phyloP scores from a whole-genome alignment of 83 land plant species.

The Diphasiastrum complanatum region DNA sequence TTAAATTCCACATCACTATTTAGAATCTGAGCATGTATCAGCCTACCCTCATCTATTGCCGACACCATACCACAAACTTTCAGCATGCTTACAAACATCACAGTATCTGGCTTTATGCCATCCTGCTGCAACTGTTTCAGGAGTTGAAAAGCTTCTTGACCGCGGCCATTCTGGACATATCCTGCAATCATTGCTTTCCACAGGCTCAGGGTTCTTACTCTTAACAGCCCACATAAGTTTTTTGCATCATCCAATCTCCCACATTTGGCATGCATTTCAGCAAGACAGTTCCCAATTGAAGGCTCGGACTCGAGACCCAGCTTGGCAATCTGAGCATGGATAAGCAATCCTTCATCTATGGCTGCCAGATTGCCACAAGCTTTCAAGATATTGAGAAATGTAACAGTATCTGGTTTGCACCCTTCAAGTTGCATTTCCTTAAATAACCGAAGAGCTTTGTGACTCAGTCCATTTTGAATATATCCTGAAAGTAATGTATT shows the following conservation, averaged over 20 bases:
- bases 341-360: conserved; percentile 35
- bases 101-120: neutral
- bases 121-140: conserved; percentile 1
- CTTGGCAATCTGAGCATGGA: conserved; percentile 37
- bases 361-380: conserved; percentile 37
- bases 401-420: conserved; percentile 42
- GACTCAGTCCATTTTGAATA: conserved; percentile 19
- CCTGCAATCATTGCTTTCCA: conserved; percentile 18
- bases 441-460: conserved; percentile 39
- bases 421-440: conserved; percentile 33
- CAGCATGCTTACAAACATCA: neutral
- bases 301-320: conserved; percentile 44
- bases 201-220: conserved; percentile 32
- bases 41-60: conserved; percentile 4
- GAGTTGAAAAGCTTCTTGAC: neutral
- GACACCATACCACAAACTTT: neutral
- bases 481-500: neutral
- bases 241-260: conserved; percentile 35
- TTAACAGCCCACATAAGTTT: conserved; percentile 38
- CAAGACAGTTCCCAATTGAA: conserved; percentile 48
- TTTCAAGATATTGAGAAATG: conserved; percentile 42
- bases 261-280: conserved; percentile 40
- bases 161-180: neutral
- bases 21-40: conserved; percentile 7
- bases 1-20: neutral